Conservation (phyloP, 768 basidiomycete species). For the Tephrocybe rancida region DNA sequence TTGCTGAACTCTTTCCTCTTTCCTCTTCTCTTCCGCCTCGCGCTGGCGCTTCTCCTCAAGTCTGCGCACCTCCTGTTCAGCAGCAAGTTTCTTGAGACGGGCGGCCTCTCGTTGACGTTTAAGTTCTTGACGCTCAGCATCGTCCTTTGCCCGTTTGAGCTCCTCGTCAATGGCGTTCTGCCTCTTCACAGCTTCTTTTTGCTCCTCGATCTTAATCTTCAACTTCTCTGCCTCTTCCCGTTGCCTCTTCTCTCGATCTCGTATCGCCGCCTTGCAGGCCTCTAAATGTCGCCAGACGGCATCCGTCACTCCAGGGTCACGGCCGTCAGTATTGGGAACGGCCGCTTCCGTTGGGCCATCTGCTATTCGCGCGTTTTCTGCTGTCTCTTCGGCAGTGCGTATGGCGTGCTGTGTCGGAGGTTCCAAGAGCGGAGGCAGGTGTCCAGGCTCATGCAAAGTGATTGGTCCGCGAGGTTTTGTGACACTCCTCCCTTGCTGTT, state of each 20-base stretch:
- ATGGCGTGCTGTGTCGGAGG: not conserved
- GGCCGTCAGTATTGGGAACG: conserved; percentile 8
- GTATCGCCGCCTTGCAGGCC: conserved; percentile 34
- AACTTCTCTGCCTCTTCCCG: conserved; percentile 11
- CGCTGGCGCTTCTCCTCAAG: conserved; percentile 10
- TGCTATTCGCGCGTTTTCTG: not conserved
- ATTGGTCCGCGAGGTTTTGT: not conserved
- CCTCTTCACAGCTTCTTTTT: conserved; percentile 20
- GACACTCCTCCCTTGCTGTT: conserved; percentile 24
- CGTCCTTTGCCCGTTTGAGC: conserved; percentile 26
- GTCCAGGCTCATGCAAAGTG: not conserved
- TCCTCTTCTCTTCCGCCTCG: conserved; percentile 28
- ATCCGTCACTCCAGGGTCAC: conserved; percentile 58
- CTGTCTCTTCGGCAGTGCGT: not conserved
- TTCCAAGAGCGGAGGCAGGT: conserved; percentile 5
- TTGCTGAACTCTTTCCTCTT: conserved; percentile 45
- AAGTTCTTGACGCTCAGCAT: conserved; percentile 28
- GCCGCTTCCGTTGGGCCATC: not conserved
- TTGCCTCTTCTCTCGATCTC: conserved; percentile 9
- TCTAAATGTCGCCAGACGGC: conserved; percentile 53
- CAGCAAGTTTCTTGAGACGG: conserved; percentile 21
- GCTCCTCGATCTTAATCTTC: conserved; percentile 17
- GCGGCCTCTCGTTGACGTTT: conserved; percentile 30
- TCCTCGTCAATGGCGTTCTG: conserved; percentile 22
- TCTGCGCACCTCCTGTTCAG: not conserved